Evolutionary conservation across 73 alveolate species (phyloP).

Genomic region (Tetrahymena elliotti): DNA sequence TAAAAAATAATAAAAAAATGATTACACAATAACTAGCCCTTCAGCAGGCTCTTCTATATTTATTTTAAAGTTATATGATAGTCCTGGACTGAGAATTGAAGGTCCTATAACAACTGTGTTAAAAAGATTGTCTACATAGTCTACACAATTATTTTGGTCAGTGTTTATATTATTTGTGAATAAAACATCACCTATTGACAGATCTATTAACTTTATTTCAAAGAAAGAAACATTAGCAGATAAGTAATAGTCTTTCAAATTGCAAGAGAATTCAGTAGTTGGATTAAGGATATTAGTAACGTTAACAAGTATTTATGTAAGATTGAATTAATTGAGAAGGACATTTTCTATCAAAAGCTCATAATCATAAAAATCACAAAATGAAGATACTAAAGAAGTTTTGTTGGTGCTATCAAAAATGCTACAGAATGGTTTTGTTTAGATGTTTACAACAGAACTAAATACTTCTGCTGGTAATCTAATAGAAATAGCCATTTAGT

Average conservation of each 20-base stretch:
- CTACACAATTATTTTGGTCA: neutral
- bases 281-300: neutral
- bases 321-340: neutral
- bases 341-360: neutral
- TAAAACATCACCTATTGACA: neutral
- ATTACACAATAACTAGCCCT: neutral
- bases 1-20: neutral
- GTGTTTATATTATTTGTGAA: neutral
- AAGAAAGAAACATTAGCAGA: neutral
- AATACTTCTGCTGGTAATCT: neutral
- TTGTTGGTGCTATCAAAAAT: neutral
- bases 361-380: neutral
- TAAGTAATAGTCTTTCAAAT: neutral
- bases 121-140: neutral
- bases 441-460: neutral
- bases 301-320: neutral
- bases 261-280: neutral
- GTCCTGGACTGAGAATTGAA: neutral
- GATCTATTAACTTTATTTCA: neutral
- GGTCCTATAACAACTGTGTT: neutral
- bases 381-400: neutral
- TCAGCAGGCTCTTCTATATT: neutral
- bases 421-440: neutral
- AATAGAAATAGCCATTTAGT: neutral
- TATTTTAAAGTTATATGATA: neutral